phyloP scores from a whole-genome alignment of 1,284 basidiomycete species.

The Malassezia yamatoensis region DNA sequence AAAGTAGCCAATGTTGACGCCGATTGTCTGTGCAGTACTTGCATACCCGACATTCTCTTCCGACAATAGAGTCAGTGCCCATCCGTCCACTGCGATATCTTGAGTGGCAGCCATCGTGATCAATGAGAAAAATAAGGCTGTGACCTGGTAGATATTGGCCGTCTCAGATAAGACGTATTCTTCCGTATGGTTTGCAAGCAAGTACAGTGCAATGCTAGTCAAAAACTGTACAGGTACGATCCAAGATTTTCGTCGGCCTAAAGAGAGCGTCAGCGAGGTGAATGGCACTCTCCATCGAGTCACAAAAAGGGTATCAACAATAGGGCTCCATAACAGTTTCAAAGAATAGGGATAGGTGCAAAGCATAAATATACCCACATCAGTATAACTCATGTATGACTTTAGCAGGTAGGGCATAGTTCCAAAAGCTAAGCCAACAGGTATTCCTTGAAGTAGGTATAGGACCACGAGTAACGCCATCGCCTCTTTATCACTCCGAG shows the following conservation, averaged over 20 bases:
- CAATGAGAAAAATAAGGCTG: constrained; percentile 75
- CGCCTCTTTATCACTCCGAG: constrained; percentile 58
- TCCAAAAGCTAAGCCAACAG: constrained; percentile 65
- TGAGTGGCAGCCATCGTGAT: constrained; percentile 91
- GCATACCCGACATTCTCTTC: constrained; percentile 92
- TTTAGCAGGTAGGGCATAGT: constrained; percentile 93
- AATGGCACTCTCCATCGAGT: constrained; percentile 50
- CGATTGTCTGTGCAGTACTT: constrained; percentile 94
- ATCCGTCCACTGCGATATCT: constrained; percentile 98
- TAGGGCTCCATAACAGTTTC: constrained; percentile 93
- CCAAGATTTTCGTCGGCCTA: constrained; percentile 93
- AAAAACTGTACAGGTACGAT: constrained; percentile 93
- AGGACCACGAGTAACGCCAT: constrained; percentile 77
- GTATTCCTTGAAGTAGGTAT: constrained; percentile 89
- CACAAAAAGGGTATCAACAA: constrained; percentile 85
- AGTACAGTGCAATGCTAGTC: constrained; percentile 77
- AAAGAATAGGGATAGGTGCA: constrained; percentile 93
- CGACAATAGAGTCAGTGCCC: constrained; percentile 92
- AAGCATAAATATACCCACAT: constrained; percentile 86
- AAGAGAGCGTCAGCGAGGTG: constrained; percentile 22
- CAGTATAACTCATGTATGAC: constrained; percentile 88
- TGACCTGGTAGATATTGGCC: constrained; percentile 70
- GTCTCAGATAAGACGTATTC: constrained; percentile 63
- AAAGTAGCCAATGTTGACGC: constrained; percentile 90
- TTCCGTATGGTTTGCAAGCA: constrained; percentile 71